Conservation (phyloP, 2,329 filamentous ascomycete genomes). For the Cordyceps farinosa region DNA sequence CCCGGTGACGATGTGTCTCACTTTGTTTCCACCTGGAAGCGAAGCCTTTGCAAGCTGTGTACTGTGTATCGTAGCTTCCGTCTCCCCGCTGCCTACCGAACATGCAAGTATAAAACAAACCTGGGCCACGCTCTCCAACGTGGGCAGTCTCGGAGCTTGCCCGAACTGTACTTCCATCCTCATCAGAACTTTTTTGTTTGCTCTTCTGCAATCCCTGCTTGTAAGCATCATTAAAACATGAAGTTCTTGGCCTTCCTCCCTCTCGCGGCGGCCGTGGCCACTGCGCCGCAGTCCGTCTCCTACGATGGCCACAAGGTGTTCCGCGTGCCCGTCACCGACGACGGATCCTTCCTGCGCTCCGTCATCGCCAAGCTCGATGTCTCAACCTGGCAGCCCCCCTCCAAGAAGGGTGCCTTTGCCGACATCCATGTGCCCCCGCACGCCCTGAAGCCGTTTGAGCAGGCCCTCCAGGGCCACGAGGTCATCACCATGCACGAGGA, state of each 20-base stretch:
- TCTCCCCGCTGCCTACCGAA: background rate
- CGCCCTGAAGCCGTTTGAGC: conserved; percentile 32
- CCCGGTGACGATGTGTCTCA: background rate
- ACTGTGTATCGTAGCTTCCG: background rate
- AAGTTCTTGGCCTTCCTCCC: conserved; percentile 4
- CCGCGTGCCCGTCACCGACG: conserved; percentile 36
- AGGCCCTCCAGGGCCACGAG: conserved; percentile 30
- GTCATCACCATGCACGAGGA: conserved; percentile 37
- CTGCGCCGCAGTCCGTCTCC: conserved; percentile 25
- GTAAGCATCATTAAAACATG: background rate
- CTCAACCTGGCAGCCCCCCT: conserved; percentile 36
- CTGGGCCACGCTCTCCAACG: background rate
- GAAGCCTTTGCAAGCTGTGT: background rate
- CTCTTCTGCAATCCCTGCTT: background rate
- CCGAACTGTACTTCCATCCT: background rate
- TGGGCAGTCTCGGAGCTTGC: background rate
- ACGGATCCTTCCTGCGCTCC: conserved; percentile 29
- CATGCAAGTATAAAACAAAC: background rate
- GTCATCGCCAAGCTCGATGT: conserved; percentile 35
- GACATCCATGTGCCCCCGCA: conserved; percentile 40
- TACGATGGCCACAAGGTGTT: conserved; percentile 46
- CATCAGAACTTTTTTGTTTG: background rate
- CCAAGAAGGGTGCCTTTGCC: conserved; percentile 32
- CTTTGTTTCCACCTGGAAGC: background rate
- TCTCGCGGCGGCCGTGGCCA: conserved; percentile 15